Evolutionary conservation across 2,329 filamentous ascomycete genomes (phyloP).

Genomic region (Penicillium sp.): DNA sequence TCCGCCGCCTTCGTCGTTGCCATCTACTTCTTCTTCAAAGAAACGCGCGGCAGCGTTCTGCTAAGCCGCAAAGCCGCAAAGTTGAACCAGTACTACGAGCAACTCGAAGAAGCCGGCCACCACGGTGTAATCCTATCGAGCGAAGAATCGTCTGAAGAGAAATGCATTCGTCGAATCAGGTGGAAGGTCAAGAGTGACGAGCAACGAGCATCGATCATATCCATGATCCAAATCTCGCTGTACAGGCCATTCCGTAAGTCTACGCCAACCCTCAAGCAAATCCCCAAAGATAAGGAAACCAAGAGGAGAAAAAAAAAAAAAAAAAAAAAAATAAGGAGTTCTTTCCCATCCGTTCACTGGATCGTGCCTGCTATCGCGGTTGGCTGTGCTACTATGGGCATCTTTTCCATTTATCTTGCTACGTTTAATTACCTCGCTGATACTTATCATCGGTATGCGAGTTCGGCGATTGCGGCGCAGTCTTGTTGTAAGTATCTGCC

Average conservation of each 20-base stretch:
- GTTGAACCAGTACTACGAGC: slow-evolving; percentile 76
- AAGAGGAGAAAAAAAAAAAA: too few relatives aligned
- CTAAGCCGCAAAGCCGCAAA: slow-evolving; percentile 69
- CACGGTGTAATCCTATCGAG: slow-evolving; percentile 51
- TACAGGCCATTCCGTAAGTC: slow-evolving; percentile 68
- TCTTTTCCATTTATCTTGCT: slow-evolving; percentile 81
- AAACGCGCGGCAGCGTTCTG: slow-evolving; percentile 78
- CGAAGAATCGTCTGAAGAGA: slow-evolving; percentile 27
- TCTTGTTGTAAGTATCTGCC: slow-evolving; percentile 59
- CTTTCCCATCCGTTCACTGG: slow-evolving; percentile 63
- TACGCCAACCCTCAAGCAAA: background rate
- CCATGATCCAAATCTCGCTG: slow-evolving; percentile 71
- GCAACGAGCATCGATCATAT: slow-evolving; percentile 63
- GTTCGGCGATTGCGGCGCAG: slow-evolving; percentile 81
- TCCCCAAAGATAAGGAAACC: background rate
- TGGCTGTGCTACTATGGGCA: slow-evolving; percentile 74
- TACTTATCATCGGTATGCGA: slow-evolving; percentile 79
- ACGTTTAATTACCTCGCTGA: slow-evolving; percentile 94
- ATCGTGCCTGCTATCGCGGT: slow-evolving; percentile 69
- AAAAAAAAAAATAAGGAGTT: slow-evolving; percentile 47
- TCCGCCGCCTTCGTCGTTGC: slow-evolving; percentile 62
- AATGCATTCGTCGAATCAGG: slow-evolving; percentile 57
- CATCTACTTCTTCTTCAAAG: slow-evolving; percentile 69
- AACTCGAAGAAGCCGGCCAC: slow-evolving; percentile 64
- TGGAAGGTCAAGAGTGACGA: slow-evolving; percentile 81